phyloP scores from a whole-genome alignment of 2,329 filamentous ascomycete genomes.

The Exophiala mesophila region DNA sequence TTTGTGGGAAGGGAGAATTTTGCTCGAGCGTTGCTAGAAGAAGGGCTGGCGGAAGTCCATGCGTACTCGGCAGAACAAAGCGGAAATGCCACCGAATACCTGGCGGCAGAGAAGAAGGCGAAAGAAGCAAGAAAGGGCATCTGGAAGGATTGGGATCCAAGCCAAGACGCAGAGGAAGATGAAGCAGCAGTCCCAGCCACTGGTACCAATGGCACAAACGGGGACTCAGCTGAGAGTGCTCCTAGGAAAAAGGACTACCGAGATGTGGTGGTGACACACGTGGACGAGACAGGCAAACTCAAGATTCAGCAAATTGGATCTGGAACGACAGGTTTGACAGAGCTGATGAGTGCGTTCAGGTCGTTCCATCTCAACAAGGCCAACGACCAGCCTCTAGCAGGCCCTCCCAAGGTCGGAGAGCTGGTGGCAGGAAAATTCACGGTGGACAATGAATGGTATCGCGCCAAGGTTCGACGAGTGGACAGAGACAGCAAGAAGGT shows the following conservation, averaged over 20 bases:
- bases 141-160: conserved; percentile 93
- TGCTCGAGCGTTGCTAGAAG: conserved; percentile 85
- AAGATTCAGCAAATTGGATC: conserved; percentile 89
- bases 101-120: conserved; percentile 79
- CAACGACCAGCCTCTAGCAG: conserved; percentile 68
- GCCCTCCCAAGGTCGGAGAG: conserved; percentile 83
- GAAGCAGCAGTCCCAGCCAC: conserved; percentile 42
- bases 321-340: conserved; percentile 77
- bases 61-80: conserved; percentile 94
- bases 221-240: conserved; percentile 50
- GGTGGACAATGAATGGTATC: conserved; percentile 89
- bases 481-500: conserved; percentile 84
- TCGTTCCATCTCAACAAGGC: conserved; percentile 81
- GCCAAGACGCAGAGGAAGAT: conserved; percentile 65
- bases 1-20: conserved; percentile 96
- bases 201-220: conserved; percentile 46
- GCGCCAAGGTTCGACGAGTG: conserved; percentile 83
- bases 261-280: conserved; percentile 85
- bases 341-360: conserved; percentile 85
- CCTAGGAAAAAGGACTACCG: conserved; percentile 82
- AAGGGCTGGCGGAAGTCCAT: conserved; percentile 88
- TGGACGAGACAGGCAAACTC: conserved; percentile 73
- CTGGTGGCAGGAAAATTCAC: conserved; percentile 88
- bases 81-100: conserved; percentile 79
- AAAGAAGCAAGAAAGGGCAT: conserved; percentile 84